Evolutionary conservation across 2,329 filamentous ascomycete species (phyloP), one percentile per base, ranked within the genome.

Genomic region (Aspergillus melleus): DNA sequence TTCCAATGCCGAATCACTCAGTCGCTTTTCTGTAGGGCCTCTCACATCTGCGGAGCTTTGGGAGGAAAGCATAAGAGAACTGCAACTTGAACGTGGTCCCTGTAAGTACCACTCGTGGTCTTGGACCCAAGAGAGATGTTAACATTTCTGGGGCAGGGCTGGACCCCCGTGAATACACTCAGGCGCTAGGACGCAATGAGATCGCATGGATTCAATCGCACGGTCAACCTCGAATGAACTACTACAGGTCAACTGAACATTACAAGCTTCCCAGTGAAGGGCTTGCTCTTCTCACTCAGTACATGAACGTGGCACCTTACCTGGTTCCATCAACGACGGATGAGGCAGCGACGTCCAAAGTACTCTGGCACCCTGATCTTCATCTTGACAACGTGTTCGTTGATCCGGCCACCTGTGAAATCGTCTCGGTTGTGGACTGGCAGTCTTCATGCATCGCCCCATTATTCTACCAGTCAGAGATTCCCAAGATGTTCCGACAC

Each of bases 401-500:
- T 1, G 66, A 73, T 58, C 66, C 68, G 16, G 49, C 55, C 11
- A 69, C 64, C 1, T 32, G 49, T 51, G 22, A 63, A 54, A 72
- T 73, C 16, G 70, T 67, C 32, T 14, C 60, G 20, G 66, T 73
- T 12, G 52, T 73, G 11, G 69, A 71, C 59, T 72, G 63, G 69
- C 65, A 73, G 52, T 66, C 59, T 10, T 61, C 65, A 3, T 56
- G 49, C 22, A 62, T 70, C 12, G 62, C 67, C 1, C 68, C 68
- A 5, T 32, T 72, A 2, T 73, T 73, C 53, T 72, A 72, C 56
- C 68, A 73, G 50, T 68, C 64, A 22, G 36, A 50, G 19, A 56
- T 75, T 44, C 73, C 73, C 14, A 65, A 66, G 56, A 63, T 75
- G 63, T 74, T 67, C 47, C 44, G 68, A 59, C 68, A 74, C 61